Evolutionary conservation across 176 grass and related monocot species (phyloP).

Genomic region (Aegilops umbellulata): DNA sequence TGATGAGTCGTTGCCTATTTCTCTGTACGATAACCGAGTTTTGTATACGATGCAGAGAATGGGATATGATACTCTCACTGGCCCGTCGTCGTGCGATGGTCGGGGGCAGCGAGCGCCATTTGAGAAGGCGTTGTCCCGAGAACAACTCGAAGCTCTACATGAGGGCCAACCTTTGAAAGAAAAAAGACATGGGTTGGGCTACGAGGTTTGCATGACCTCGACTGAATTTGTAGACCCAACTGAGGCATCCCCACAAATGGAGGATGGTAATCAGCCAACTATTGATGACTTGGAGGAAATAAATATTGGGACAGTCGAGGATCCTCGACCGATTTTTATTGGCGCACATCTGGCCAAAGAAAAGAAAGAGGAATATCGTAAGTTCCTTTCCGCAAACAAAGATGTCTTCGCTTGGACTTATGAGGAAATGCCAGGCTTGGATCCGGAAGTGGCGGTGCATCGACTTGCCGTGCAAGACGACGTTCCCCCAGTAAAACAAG

Average conservation of each 20-base stretch:
- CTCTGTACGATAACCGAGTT: not conserved
- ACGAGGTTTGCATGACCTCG: not conserved
- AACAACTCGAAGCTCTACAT: not conserved
- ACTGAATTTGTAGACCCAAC: too few species aligned
- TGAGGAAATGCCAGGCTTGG: not conserved
- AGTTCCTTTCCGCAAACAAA: too few species aligned
- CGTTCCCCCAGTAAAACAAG: not conserved
- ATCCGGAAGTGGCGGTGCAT: not conserved
- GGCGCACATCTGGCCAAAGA: too few species aligned
- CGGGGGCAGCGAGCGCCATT: not conserved
- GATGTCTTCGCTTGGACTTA: too few species aligned
- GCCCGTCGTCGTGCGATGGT: not conserved
- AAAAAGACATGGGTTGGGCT: not conserved
- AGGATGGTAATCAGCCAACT: not conserved
- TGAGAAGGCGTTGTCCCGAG: not conserved
- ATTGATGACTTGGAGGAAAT: not conserved
- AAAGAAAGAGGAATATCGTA: too few species aligned
- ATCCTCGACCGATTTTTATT: too few species aligned
- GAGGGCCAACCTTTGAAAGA: not conserved
- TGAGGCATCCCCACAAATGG: not conserved
- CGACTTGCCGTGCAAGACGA: not conserved
- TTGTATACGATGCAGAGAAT: constrained; percentile 2
- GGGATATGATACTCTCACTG: not conserved
- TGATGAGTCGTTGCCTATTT: too few species aligned
- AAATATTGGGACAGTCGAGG: too few species aligned